phyloP scores from a whole-genome alignment of 768 basidiomycete genomes.

The Ramaria sp. region DNA sequence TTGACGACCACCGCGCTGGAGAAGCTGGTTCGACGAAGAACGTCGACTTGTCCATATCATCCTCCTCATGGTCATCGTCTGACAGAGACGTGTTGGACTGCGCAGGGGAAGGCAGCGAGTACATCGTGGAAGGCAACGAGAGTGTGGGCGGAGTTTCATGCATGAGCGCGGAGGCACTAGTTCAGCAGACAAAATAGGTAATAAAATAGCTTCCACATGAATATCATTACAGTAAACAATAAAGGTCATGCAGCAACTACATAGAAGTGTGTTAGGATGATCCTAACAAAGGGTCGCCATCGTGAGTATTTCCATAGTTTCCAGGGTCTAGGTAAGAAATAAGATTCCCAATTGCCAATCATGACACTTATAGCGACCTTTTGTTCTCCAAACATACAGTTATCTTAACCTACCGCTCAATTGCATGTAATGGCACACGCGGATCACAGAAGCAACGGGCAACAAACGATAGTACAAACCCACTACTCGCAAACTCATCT shows the following conservation, averaged over 20 bases:
- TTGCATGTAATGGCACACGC: background rate
- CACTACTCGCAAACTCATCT: background rate
- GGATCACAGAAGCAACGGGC: background rate
- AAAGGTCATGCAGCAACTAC: too few relatives aligned
- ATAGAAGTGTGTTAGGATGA: too few relatives aligned
- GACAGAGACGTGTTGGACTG: constrained; percentile 15
- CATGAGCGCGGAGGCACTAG: background rate
- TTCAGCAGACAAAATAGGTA: too few relatives aligned
- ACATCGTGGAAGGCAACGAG: constrained; percentile 7
- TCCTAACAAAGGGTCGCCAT: too few relatives aligned
- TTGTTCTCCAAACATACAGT: too few relatives aligned
- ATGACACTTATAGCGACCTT: too few relatives aligned
- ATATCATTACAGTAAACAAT: too few relatives aligned
- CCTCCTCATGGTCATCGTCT: constrained; percentile 2
- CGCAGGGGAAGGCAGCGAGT: constrained; percentile 19
- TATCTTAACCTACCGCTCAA: background rate
- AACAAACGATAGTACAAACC: background rate
- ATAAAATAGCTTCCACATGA: too few relatives aligned
- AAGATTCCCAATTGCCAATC: too few relatives aligned
- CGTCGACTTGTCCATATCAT: constrained; percentile 6
- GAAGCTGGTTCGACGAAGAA: constrained; percentile 31
- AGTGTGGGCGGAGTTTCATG: constrained; percentile 1
- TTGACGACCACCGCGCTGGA: constrained; percentile 56
- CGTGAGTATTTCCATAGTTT: too few relatives aligned
- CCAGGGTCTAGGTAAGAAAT: too few relatives aligned